Base-by-base conservation (phyloP, 73 alveolate species). In the Paramecium caudatum region DNA sequence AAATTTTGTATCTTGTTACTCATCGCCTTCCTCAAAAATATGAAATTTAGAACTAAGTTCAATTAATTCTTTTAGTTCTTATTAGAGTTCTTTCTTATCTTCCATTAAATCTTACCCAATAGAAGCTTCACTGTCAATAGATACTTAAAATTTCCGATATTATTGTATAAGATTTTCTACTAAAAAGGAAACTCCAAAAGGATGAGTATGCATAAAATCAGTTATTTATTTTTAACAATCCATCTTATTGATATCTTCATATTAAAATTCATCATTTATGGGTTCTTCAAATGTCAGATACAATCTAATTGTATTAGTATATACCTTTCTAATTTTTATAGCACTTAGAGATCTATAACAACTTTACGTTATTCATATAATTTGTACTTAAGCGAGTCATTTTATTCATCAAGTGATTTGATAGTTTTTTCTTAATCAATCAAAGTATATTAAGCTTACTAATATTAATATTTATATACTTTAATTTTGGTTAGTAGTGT, bases 271-370 rank as follows among this genome's bases (percentile, higher is more conserved):
- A 10, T 55, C 80, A 27, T 55, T 55, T 4, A 55, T 55, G 9
- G 9, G 21, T 23, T 55, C 80, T 55, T 55, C 80, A 55, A 23
- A 55, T 23, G 80, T 19, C 7, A 55, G 30, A 55, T 55, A 55
- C 80, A 55, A 27, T 55, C 80, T 55, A 10, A 55, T 55, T 7
- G 9, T 23, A 3, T 5, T 27, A 55, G 8, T 19, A 27, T 55
- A 55, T 55, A 55, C 80, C 80, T 55, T 23, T 55, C 80, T 55
- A 55, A 55, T 55, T 55, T 55, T 55, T 55, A 55, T 55, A 55
- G 30, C 5, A 55, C 80, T 1, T 55, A 27, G 1, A 55, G 30
- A 55, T 55, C 80, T 55, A 55, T 55, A 19, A 55, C 80, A 10
- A 55, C 80, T 23, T 55, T 55, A 27, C 80, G 23, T 21, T 55